Conservation (phyloP, 73 alveolate genomes). For the Blepharisma stoltei region DNA sequence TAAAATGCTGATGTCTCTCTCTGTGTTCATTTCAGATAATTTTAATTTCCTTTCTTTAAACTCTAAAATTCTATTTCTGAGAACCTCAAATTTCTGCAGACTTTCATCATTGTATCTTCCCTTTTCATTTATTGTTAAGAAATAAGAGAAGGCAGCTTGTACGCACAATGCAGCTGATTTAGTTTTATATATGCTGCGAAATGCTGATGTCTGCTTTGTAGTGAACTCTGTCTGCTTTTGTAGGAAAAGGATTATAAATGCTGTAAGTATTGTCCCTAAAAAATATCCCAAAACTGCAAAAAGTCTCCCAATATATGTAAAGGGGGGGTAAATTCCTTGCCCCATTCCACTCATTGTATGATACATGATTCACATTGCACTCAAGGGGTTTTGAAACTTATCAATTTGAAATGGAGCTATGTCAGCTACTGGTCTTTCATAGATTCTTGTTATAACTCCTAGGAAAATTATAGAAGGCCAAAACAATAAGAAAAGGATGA, state of each 20-base stretch:
- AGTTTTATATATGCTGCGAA: neutral
- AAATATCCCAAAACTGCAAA: neutral
- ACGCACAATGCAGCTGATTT: neutral
- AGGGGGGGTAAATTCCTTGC: neutral
- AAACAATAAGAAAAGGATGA: neutral
- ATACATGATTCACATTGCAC: slow-evolving; percentile 13
- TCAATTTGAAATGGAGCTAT: neutral
- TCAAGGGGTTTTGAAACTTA: neutral
- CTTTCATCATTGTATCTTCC: neutral
- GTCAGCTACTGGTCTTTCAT: slow-evolving; percentile 1
- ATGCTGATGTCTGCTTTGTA: neutral
- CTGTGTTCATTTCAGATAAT: neutral
- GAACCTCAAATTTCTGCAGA: neutral
- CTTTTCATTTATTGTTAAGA: neutral
- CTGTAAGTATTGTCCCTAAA: neutral
- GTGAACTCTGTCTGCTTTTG: neutral
- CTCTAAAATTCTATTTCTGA: neutral
- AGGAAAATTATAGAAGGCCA: neutral
- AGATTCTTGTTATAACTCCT: neutral
- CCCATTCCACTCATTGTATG: slow-evolving; percentile 3
- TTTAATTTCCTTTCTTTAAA: neutral
- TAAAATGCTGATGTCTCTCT: neutral
- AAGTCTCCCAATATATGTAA: neutral
- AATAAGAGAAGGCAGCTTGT: neutral
- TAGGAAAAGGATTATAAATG: neutral